These are phyloP conservation scores for Plantago major DNA, from an alignment of 257 asterid genomes.

Conservation along the genomic window DNA sequence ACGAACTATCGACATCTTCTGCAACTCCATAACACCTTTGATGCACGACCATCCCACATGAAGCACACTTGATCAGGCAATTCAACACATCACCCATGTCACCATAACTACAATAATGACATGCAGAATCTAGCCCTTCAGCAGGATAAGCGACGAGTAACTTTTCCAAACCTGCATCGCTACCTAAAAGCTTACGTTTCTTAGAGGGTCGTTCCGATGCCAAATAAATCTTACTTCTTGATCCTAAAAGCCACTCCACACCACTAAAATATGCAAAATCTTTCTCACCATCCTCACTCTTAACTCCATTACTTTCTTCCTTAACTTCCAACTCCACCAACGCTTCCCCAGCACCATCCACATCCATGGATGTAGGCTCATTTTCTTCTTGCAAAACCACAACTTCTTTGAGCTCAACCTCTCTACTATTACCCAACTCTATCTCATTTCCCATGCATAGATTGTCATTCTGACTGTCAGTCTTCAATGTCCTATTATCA, in stretches of 20 bases:
- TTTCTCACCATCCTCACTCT: slow-evolving; percentile 25
- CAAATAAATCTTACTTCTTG: slow-evolving; percentile 74
- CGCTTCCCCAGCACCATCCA: slow-evolving; percentile 36
- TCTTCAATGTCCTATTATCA: slow-evolving; percentile 22
- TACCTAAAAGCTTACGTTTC: slow-evolving; percentile 85
- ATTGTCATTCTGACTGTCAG: slow-evolving; percentile 26
- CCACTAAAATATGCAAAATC: slow-evolving; percentile 41
- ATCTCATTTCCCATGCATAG: slow-evolving; percentile 21
- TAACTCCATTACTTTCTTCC: slow-evolving; percentile 30
- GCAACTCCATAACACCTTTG: slow-evolving; percentile 95
- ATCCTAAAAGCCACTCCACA: slow-evolving; percentile 94
- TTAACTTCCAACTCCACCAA: slow-evolving; percentile 17
- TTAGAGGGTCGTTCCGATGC: slow-evolving; percentile 84
- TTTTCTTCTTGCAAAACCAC: slow-evolving; percentile 29
- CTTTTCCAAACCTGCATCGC: slow-evolving; percentile 89
- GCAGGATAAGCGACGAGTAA: slow-evolving; percentile 73
- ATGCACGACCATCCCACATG: slow-evolving; percentile 82
- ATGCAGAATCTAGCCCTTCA: slow-evolving; percentile 61
- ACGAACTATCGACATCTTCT: slow-evolving; percentile 62
- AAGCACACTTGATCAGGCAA: slow-evolving; percentile 58
- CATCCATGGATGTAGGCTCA: slow-evolving; percentile 46
- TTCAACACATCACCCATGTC: slow-evolving; percentile 62
- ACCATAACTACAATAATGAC: slow-evolving; percentile 83
- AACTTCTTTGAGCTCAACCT: slow-evolving; percentile 23
- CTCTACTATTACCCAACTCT: slow-evolving; percentile 26